These are phyloP conservation scores for Helminthosporium solani DNA, from an alignment of 2,329 filamentous ascomycete species.

Conservation along the genomic window DNA sequence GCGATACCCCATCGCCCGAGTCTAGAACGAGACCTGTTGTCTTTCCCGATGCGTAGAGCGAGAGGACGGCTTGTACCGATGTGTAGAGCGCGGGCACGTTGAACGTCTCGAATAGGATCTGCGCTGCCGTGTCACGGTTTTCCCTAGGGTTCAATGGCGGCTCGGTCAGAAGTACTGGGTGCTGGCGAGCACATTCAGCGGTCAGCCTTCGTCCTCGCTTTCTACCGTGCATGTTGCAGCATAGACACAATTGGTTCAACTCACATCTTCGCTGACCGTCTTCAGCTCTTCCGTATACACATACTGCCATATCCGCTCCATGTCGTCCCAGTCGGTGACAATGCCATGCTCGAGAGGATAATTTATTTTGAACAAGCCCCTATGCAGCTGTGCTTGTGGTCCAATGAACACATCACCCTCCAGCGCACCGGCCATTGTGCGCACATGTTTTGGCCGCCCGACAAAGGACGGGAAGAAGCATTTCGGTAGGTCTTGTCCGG, in stretches of 20 bases:
- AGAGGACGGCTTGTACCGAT: conserved; percentile 94
- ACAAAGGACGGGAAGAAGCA: conserved; percentile 98
- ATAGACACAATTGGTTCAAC: conserved; percentile 20
- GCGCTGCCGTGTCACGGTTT: conserved; percentile 93
- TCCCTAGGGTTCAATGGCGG: conserved; percentile 91
- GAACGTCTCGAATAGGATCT: conserved; percentile 98
- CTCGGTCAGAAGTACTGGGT: conserved; percentile 94
- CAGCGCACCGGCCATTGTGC: conserved; percentile 91
- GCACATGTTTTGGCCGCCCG: conserved; percentile 89
- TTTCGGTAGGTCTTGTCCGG: conserved; percentile 92
- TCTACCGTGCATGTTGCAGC: not conserved
- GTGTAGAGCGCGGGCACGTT: conserved; percentile 96
- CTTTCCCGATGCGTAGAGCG: conserved; percentile 90
- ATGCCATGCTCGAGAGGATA: conserved; percentile 97
- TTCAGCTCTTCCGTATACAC: conserved; percentile 96
- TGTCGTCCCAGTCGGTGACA: conserved; percentile 99
- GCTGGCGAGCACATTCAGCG: conserved; percentile 51
- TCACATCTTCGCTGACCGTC: conserved; percentile 92
- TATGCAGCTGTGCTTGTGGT: conserved; percentile 82
- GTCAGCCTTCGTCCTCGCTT: conserved; percentile 3
- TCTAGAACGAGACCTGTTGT: conserved; percentile 96
- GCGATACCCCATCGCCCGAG: conserved; percentile 92
- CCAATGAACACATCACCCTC: conserved; percentile 98
- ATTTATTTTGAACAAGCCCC: conserved; percentile 89
- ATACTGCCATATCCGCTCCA: conserved; percentile 99